These are phyloP conservation scores for Excoecaria cochinchinensis DNA, from an alignment of 345 rosid species.

Conservation along the genomic window DNA sequence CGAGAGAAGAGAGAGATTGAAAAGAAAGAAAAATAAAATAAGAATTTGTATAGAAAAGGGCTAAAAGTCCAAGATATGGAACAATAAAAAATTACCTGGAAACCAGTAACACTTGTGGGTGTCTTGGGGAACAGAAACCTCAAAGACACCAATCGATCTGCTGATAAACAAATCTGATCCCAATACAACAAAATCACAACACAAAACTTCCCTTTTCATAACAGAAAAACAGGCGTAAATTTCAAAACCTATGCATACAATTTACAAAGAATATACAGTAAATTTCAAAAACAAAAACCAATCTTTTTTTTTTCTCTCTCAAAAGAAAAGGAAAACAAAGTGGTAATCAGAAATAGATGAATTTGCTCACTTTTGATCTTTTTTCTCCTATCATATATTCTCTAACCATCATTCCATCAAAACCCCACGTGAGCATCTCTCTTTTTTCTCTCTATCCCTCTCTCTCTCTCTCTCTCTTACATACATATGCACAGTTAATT, in stretches of 20 bases:
- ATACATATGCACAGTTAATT: not conserved
- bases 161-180: slow-evolving; percentile 38
- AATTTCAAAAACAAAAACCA: not conserved
- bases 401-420: slow-evolving; percentile 41
- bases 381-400: slow-evolving; percentile 43
- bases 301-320: not conserved
- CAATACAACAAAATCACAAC: slow-evolving; percentile 30
- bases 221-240: slow-evolving; percentile 1
- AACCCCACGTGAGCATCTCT: slow-evolving; percentile 51
- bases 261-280: slow-evolving; percentile 8
- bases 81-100: slow-evolving; percentile 50
- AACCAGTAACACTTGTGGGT: slow-evolving; percentile 50
- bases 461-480: not conserved
- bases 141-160: slow-evolving; percentile 43
- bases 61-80: slow-evolving; percentile 21
- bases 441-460: slow-evolving; percentile 18
- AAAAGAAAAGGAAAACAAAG: slow-evolving; percentile 17
- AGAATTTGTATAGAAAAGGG: slow-evolving; percentile 8
- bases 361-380: slow-evolving; percentile 32
- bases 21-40: slow-evolving; percentile 17
- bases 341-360: slow-evolving; percentile 30
- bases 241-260: slow-evolving; percentile 11
- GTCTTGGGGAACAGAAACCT: slow-evolving; percentile 52
- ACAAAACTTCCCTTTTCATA: slow-evolving; percentile 31
- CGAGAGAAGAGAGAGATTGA: slow-evolving; percentile 18